A percentile compares a stretch with the other conserved stretches of the same genome.
phyloP scores from a whole-genome alignment of 768 basidiomycete genomes.

The Mrakia gelida region DNA sequence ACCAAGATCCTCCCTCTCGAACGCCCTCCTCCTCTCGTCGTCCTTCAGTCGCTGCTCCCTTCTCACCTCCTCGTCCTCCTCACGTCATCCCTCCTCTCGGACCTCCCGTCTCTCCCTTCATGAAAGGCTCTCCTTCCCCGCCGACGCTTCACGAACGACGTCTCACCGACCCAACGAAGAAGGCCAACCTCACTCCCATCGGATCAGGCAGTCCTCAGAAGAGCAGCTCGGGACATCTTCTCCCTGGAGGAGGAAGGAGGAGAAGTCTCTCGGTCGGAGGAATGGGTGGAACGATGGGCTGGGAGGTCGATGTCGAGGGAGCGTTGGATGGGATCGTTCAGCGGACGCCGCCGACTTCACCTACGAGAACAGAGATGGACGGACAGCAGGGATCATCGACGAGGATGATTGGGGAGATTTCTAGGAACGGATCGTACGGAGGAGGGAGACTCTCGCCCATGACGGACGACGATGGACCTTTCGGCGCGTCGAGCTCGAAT shows the following conservation, averaged over 20 bases:
- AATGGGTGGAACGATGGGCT: not conserved
- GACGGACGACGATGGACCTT: not conserved
- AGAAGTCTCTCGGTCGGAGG: conserved; percentile 25
- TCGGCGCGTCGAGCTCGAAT: not conserved
- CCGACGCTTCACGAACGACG: not conserved
- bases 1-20: not conserved
- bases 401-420: not conserved
- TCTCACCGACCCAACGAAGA: not conserved
- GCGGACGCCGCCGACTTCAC: not conserved
- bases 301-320: conserved; percentile 30
- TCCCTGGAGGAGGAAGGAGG: not conserved
- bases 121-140: not conserved
- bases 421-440: not conserved
- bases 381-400: not conserved
- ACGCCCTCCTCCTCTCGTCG: not conserved
- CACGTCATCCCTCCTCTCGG: not conserved
- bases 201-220: not conserved
- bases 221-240: not conserved
- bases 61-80: not conserved
- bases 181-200: not conserved
- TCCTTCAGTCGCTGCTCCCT: not conserved
- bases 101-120: not conserved
- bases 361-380: not conserved
- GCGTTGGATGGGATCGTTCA: conserved; percentile 26
- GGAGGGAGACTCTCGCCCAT: no score